These are phyloP conservation scores for Xylaria digitata DNA, from an alignment of 2,329 filamentous ascomycete species.

Conservation along the genomic window DNA sequence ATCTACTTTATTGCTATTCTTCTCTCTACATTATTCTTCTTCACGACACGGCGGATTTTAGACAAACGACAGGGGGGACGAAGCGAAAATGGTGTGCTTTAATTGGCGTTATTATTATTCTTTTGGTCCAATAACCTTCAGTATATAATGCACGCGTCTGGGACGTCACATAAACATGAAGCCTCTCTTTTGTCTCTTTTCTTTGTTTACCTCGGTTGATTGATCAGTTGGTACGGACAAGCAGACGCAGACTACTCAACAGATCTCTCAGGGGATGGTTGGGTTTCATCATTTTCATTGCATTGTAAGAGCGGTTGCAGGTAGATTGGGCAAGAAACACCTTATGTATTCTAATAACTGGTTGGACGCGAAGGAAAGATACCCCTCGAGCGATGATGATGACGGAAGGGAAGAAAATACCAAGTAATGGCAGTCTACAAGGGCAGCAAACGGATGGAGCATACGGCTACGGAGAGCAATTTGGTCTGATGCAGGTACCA, in stretches of 20 bases:
- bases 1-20: conserved; percentile 3
- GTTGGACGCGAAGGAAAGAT: conserved; percentile 43
- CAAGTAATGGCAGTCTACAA: conserved; percentile 32
- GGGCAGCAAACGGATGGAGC: conserved; percentile 22
- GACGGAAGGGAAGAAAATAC: conserved; percentile 31
- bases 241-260: conserved; percentile 31
- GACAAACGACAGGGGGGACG: conserved; percentile 40
- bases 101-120: conserved; percentile 41
- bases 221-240: conserved; percentile 26
- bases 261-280: conserved; percentile 30
- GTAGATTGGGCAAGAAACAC: conserved; percentile 42
- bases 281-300: conserved; percentile 31
- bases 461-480: conserved; percentile 28
- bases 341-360: conserved; percentile 34
- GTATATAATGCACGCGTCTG: conserved; percentile 46
- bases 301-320: conserved; percentile 40
- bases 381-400: conserved; percentile 41
- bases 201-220: conserved; percentile 31
- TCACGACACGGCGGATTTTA: conserved; percentile 47
- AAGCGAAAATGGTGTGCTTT: conserved; percentile 35
- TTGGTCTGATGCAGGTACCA: conserved; percentile 37
- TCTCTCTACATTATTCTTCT: conserved; percentile 40
- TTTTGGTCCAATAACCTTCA: conserved; percentile 36
- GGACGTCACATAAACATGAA: conserved; percentile 41
- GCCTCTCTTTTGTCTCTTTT: conserved; percentile 35